Conservation (phyloP, 2,329 filamentous ascomycete genomes). For the Metarhizium humberi region DNA sequence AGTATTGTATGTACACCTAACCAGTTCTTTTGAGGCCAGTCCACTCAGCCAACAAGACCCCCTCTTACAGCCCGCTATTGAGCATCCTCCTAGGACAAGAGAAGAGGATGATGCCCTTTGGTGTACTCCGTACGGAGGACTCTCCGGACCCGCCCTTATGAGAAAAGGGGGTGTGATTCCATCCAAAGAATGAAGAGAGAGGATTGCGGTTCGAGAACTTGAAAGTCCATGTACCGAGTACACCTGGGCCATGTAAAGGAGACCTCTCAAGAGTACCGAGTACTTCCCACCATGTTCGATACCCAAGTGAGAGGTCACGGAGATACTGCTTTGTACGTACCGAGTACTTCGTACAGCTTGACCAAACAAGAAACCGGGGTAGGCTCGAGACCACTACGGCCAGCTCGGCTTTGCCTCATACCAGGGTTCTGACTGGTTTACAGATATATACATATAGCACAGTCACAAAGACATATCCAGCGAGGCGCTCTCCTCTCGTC, state of each 20-base stretch:
- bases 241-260: neutral
- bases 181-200: neutral
- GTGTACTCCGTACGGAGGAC: no score
- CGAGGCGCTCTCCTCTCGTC: neutral
- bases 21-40: neutral
- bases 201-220: neutral
- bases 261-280: neutral
- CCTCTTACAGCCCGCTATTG: neutral
- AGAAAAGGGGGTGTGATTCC: neutral
- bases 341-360: neutral
- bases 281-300: neutral
- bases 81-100: neutral
- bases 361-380: neutral
- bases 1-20: neutral
- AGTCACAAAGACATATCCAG: neutral
- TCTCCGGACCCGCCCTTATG: neutral
- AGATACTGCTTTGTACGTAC: neutral
- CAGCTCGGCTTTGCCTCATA: neutral
- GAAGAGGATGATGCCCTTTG: neutral
- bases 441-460: conserved; percentile 2
- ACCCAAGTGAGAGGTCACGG: neutral
- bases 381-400: neutral
- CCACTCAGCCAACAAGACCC: neutral
- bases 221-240: neutral
- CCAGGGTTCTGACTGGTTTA: neutral